phyloP scores from a whole-genome alignment of 176 grass and related monocot species.

The Aechmea fasciata region DNA sequence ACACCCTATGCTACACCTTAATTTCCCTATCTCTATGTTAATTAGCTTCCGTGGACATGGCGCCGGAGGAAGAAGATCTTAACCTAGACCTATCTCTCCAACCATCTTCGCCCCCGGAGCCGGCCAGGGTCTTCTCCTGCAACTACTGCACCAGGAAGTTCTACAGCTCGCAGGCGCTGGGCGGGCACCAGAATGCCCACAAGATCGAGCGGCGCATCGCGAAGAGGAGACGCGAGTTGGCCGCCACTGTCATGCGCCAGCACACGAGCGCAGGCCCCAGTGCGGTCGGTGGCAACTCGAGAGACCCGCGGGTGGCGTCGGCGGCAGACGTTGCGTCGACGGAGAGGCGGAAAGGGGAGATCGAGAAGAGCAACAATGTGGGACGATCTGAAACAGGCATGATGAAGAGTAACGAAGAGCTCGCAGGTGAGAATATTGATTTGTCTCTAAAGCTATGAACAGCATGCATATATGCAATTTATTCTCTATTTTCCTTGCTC shows the following conservation, averaged over 20 bases:
- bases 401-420: conserved; percentile 11
- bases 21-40: not conserved
- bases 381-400: not conserved
- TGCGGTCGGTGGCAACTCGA: not conserved
- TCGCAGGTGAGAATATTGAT: conserved; percentile 46
- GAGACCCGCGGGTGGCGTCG: not conserved
- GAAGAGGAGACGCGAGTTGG: conserved; percentile 39
- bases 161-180: conserved; percentile 77
- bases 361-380: not conserved
- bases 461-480: not conserved
- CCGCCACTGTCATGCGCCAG: conserved; percentile 15
- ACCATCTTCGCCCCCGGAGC: conserved; percentile 26
- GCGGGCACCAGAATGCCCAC: conserved; percentile 94
- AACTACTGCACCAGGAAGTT: conserved; percentile 82
- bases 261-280: not conserved
- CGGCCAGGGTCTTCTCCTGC: conserved; percentile 56
- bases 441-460: conserved; percentile 67
- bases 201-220: conserved; percentile 71
- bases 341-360: not conserved
- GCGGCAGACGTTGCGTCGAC: not conserved
- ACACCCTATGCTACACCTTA: not conserved
- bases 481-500: not conserved
- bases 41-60: not conserved
- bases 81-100: conserved; percentile 56
- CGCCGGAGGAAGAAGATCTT: conserved; percentile 26